Base-by-base conservation (phyloP, 257 asterid genomes). In the Salvia splendens region DNA sequence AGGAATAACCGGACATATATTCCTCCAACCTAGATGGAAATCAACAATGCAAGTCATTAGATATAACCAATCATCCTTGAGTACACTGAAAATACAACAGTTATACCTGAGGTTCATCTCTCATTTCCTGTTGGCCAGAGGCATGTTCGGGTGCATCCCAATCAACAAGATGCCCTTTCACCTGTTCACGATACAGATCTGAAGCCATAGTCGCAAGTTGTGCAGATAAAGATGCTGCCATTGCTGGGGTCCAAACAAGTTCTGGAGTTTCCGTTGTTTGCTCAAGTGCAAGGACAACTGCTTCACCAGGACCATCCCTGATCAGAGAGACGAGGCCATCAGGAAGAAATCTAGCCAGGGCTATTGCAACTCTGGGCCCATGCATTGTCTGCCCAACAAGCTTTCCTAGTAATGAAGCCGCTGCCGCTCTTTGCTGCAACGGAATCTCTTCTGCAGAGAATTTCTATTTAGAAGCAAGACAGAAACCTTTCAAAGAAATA, bases 81-180 rank as follows among this genome's bases (percentile, higher is more conserved):
- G 64, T 58, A 70, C 47, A 59, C 57, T 46, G 50, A 62, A 58
- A 52, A 73, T 73, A 70, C 9, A 33, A 48, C 30, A 59, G 58
- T 55, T 33, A 74, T 80, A 93, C 97, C 97, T 93, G 99, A 72
- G 99, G 99, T 78, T 93, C 97, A 67, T 93, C 97, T 78, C 91
- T 88, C 97, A 90, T 93, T 68, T 90, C 99, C 78, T 84, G 96
- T 71, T 88, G 96, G 62, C 89, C 78, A 48, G 98, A 85, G 65
- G 97, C 91, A 84, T 86, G 97, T 71, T 93, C 99, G 61, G 99
- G 97, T 45, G 79, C 97, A 80, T 93, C 97, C 99, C 99, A 93
- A 77, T 93, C 99, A 80, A 88, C 86, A 62, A 92, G 85, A 72
- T 88, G 83, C 9, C 99, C 99, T 79, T 86, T 84, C 80, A 90